Evolutionary conservation across 495 filamentous ascomycete genomes (phyloP).

Genomic region (Trichocladium uniseriatum): DNA sequence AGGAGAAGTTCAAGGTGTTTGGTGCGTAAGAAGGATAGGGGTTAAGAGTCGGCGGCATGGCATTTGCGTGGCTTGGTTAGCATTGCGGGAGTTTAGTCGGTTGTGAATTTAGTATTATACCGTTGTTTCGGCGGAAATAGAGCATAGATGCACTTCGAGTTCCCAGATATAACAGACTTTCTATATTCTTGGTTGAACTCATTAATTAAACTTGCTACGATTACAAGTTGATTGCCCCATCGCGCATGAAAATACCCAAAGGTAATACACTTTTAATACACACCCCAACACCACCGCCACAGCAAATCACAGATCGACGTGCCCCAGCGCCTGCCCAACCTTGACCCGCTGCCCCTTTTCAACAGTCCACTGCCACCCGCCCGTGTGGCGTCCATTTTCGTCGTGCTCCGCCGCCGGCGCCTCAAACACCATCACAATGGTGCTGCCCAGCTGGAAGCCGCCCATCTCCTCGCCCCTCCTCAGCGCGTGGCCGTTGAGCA

Average conservation of each 20-base stretch:
- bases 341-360: slow-evolving; percentile 80
- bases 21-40: slow-evolving; percentile 24
- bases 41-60: background rate
- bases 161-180: background rate
- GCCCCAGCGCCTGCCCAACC: slow-evolving; percentile 79
- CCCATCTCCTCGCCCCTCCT: slow-evolving; percentile 93
- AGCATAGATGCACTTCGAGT: background rate
- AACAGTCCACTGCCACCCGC: slow-evolving; percentile 68
- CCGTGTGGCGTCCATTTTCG: slow-evolving; percentile 54
- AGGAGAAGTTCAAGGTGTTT: slow-evolving; percentile 45
- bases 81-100: slow-evolving; percentile 1
- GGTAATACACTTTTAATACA: background rate
- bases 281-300: background rate
- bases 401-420: slow-evolving; percentile 63
- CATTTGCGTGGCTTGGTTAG: background rate
- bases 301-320: slow-evolving; percentile 24
- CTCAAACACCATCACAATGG: slow-evolving; percentile 94
- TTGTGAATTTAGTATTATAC: background rate
- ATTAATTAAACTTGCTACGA: background rate
- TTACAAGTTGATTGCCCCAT: slow-evolving; percentile 8
- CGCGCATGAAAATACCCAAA: background rate
- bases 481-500: slow-evolving; percentile 76
- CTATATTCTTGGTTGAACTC: background rate
- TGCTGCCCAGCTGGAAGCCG: slow-evolving; percentile 92
- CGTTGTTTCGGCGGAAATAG: background rate